Base-by-base conservation (phyloP, 192 early-diverging fungal genomes). In the Chytriomyces sp. region DNA sequence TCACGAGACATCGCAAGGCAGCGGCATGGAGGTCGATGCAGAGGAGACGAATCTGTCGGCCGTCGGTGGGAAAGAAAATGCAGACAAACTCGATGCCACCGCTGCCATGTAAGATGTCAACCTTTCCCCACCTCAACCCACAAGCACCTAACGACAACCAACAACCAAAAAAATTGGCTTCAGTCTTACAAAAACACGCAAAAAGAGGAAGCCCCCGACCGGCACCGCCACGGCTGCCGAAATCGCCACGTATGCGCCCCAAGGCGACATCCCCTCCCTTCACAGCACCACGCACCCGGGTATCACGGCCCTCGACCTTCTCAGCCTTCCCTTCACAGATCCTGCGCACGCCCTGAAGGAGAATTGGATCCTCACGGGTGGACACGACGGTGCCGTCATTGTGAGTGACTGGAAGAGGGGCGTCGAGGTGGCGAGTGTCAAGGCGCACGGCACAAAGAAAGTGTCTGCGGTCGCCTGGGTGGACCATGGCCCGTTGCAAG, bases 171-270 rank as follows among this genome's bases (percentile, higher is more conserved):
- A 34, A 12, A 8, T 12, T 25, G 6, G 30, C 33, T 22, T 49
- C 28, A 68, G 7, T 28, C 2, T 62, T 39, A 87, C 83, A 55
- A 84, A 84, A 58, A 39, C 64, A 0, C 90, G 94, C 38, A 83
- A 89, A 54, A 94, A 96, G 87, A 89, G 95, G 77, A 96, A 95
- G 80, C 78, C 88, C 39, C 90, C 94, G 36, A 40, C 71, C 44
- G 77, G 73, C 12, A 83, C 90, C 26, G 86, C 92, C 0, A 79
- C 89, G 3, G 71, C 75, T 0, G 94, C 95, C 25, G 79, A 88
- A 31, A 77, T 96, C 62, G 81, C 84, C 54, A 78, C 82, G 0
- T 93, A 84, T 58, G 81, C 52, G 2, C 75, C 86, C 44, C 64
- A 81, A 41, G 56, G 76, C 3, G 75, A 78, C 36, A 74, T 91